Evolutionary conservation across 2,329 filamentous ascomycete species (phyloP), one percentile per base, ranked within the genome.

Genomic region (Phyllosticta capitalensis): DNA sequence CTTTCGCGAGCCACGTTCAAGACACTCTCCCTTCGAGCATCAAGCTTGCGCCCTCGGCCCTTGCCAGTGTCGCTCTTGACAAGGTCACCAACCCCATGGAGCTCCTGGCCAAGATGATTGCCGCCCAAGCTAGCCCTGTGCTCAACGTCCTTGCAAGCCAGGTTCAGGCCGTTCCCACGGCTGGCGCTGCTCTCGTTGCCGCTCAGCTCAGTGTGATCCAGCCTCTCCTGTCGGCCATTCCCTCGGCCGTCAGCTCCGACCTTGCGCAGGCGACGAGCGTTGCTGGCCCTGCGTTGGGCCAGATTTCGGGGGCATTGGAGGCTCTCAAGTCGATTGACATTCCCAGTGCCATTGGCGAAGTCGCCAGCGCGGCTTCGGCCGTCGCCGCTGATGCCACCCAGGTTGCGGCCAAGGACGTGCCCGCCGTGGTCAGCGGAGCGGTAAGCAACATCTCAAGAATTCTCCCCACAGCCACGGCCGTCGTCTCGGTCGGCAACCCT

Each of bases 131-230:
- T 30, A 58, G 54, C 12, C 56, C 56, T 5, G n/a, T 54, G 6
- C 22, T 58, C 12, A 54, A 54, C 10, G 56, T 54, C 33, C 22
- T 58, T 9, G 22, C 22, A 14, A 58, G 54, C 21, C 56, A 58
- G 28, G 5, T 58, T n/a, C 51, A 58, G 22, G 51, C 30, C 6
- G 30, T 51, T 4, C 56, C 56, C 3, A 24, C 50, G 2, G 14
- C 49, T 10, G 20, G 33, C 9, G 56, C 51, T 22, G 49, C 28
- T 19, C 9, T 58, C 17, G 51, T 22, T 28, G 56, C 51, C 17
- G 56, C 51, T 17, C 56, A 54, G n/a, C 2, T 54, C 2, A 19
- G 51, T 17, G 56, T 21, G 5, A 20, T 22, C 2, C 14, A 58
- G 49, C 55, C 55, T 5, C 19, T 58, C 5, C 3, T 58, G 17